phyloP scores from a whole-genome alignment of 2,329 filamentous ascomycete species.

The Cercospora beticola region DNA sequence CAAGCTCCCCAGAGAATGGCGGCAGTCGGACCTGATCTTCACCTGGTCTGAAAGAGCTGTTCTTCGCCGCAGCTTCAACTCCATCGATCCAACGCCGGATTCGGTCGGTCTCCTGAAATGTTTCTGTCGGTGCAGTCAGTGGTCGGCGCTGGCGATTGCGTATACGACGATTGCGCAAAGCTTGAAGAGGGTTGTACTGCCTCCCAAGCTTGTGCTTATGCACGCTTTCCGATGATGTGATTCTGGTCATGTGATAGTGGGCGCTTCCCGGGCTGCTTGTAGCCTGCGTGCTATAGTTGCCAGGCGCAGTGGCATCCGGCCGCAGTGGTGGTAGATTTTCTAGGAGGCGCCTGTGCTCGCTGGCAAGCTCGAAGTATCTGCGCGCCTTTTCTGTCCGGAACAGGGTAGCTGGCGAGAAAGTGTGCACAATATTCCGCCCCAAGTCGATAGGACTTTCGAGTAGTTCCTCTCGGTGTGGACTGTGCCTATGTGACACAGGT shows the following conservation, averaged over 20 bases:
- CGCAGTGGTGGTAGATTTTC: conserved; percentile 74
- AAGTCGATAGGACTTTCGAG: conserved; percentile 5
- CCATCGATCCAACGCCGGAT: conserved; percentile 77
- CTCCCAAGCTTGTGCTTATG: conserved; percentile 57
- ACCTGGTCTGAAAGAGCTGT: conserved; percentile 41
- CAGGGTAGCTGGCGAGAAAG: conserved; percentile 77
- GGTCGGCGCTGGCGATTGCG: conserved; percentile 72
- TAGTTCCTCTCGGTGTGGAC: conserved; percentile 10
- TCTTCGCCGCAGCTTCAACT: conserved; percentile 53
- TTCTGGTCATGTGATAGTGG: conserved; percentile 42
- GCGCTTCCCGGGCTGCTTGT: conserved; percentile 45
- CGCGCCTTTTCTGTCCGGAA: conserved; percentile 81
- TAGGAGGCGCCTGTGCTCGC: conserved; percentile 80
- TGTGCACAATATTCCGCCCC: conserved; percentile 54
- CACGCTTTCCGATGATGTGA: conserved; percentile 38
- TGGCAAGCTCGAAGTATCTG: conserved; percentile 78
- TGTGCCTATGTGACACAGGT: conserved; percentile 16
- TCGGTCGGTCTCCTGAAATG: conserved; percentile 70
- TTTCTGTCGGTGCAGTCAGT: conserved; percentile 72
- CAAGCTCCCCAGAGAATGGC: conserved; percentile 30
- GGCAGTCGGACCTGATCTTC: conserved; percentile 36
- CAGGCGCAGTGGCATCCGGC: conserved; percentile 43
- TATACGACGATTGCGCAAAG: conserved; percentile 85
- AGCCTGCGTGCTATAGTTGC: conserved; percentile 43
- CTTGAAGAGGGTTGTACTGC: conserved; percentile 86